Evolutionary conservation across 345 rosid species (phyloP), one percentile per base, ranked within the genome.

Genomic region (Pseudoturritis turrita): DNA sequence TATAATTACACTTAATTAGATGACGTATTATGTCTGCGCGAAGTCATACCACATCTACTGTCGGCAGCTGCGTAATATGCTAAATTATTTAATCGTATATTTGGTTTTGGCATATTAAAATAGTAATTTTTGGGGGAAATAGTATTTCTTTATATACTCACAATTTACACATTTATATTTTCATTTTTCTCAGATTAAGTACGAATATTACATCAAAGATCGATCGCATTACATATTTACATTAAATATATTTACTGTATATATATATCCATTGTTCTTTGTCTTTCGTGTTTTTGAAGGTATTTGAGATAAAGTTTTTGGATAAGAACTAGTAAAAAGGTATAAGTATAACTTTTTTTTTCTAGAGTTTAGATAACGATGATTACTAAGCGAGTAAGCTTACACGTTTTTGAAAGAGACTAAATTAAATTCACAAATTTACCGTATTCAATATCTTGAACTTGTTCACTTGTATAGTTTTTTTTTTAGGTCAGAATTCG

Each of bases 1-100:
- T 59, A 44, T 53, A 45, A 44, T 54, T 54, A 45, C 70, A 29
- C 9, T 72, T 21, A 33, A 33, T 8, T 33, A 31, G 13, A 54
- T 63, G 49, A 54, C 49, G 35, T 31, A 28, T 28, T 18, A 61
- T 62, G 69, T 40, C 54, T 64, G 33, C 71, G 70, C 40, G 10
- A 61, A 29, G 54, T 62, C 54, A 71, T 62, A 61, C 54, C n/a
- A 50, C 50, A 70, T 49, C 46, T 15, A 54, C 49, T 17, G 77
- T 62, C 71, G 77, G 70, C 65, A 54, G 71, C 56, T 64, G 68
- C 50, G 17, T 54, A 35, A 54, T 62, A 45, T 41, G 22, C 28
- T 35, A 23, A 25, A 17, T 4, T 35, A 26, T 36, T 26, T 36
- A 70, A 35, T 31, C 3, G 1, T 56, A 6, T 10, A 41, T 52